These are phyloP conservation scores for Typha latifolia DNA, from an alignment of 176 grass and related monocot species.

Conservation along the genomic window DNA sequence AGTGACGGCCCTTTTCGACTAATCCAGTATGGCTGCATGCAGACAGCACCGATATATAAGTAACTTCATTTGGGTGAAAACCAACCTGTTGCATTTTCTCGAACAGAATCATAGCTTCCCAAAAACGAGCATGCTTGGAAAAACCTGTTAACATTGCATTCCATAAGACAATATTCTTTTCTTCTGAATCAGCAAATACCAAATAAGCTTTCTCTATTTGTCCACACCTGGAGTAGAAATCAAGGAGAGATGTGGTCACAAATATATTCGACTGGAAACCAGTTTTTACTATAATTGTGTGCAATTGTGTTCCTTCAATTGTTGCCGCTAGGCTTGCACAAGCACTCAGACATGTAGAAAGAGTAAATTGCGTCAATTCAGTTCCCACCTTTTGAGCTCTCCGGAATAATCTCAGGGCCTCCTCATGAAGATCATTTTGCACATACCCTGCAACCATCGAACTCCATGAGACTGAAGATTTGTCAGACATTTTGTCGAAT, in stretches of 20 bases:
- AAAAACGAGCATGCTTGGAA: constrained; percentile 41
- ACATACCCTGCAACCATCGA: constrained; percentile 50
- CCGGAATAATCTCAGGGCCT: constrained; percentile 33
- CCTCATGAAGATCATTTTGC: constrained; percentile 55
- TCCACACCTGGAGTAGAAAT: constrained; percentile 58
- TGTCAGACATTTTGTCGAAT: constrained; percentile 52
- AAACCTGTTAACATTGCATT: constrained; percentile 56
- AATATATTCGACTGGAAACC: constrained; percentile 47
- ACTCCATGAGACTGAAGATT: constrained; percentile 59
- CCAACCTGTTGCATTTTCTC: constrained; percentile 58
- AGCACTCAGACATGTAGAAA: constrained; percentile 46
- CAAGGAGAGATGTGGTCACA: constrained; percentile 42
- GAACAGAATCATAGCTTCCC: constrained; percentile 64
- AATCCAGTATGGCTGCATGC: constrained; percentile 45
- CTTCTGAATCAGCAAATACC: constrained; percentile 30
- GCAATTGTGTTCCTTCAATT: constrained; percentile 47
- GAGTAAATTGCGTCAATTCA: constrained; percentile 46
- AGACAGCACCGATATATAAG: constrained; percentile 42
- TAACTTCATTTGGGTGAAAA: constrained; percentile 49
- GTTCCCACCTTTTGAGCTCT: constrained; percentile 28
- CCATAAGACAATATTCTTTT: constrained; percentile 52
- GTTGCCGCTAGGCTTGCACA: constrained; percentile 43
- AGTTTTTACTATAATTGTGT: constrained; percentile 33
- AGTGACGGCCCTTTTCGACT: constrained; percentile 38
- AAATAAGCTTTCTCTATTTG: constrained; percentile 42